Conservation (phyloP, 129 eudicot species). For the Centaurea solstitialis region DNA sequence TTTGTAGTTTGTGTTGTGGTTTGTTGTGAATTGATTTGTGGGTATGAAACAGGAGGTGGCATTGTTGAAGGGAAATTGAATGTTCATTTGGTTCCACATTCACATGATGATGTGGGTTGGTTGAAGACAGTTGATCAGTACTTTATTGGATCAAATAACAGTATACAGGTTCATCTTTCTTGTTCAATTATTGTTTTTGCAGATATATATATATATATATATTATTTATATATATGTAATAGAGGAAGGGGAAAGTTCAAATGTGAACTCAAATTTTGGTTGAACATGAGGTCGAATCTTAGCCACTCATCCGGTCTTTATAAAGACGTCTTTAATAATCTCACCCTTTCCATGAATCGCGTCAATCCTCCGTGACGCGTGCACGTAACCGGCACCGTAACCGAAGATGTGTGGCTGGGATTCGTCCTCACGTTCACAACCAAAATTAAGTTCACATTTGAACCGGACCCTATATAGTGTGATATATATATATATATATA, state of each 20-base stretch:
- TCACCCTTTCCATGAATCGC: too few species aligned
- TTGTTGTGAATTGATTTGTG: constrained; percentile 35
- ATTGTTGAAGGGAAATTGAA: constrained; percentile 81
- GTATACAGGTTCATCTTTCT: constrained; percentile 55
- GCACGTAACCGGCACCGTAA: too few species aligned
- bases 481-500: not conserved
- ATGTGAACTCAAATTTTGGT: too few species aligned
- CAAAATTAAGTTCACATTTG: too few species aligned
- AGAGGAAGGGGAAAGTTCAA: too few species aligned
- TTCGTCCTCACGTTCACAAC: too few species aligned
- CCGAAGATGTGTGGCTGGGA: too few species aligned
- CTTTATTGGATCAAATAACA: constrained; percentile 84
- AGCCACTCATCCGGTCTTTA: too few species aligned
- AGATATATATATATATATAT: not conserved
- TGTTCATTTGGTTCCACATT: constrained; percentile 93
- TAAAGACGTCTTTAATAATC: too few species aligned
- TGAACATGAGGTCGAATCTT: too few species aligned
- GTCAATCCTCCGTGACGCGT: too few species aligned
- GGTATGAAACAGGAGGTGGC: constrained; percentile 62
- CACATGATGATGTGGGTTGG: constrained; percentile 99
- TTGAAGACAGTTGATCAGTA: constrained; percentile 97
- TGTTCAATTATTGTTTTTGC: not conserved
- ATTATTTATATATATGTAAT: not conserved
- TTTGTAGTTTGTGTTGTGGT: constrained; percentile 23
- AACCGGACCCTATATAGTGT: too few species aligned